Evolutionary conservation across 225 moss, liverwort and hornwort genomes (phyloP), one percentile per base, ranked within the genome.

Genomic region (Physcomitrium patens): DNA sequence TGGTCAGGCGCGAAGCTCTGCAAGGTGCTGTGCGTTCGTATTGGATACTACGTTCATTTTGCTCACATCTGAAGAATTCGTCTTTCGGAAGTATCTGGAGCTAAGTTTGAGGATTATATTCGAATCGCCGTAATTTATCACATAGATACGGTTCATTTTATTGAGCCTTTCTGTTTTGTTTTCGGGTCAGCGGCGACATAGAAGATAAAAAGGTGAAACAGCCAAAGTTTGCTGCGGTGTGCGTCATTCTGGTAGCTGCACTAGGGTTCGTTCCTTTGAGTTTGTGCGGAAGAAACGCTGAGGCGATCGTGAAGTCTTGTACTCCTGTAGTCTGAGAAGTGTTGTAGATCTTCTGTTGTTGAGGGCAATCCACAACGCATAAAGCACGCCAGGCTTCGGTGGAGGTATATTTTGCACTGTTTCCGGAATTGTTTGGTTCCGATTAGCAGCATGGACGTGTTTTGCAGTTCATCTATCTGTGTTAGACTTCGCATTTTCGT

Each of bases 391-490:
- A 26, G 68, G 75, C 20, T 70, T 51, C 59, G 1, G 46, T 60
- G 65, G 69, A 20, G 56, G 75, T 63, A 63, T 55, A 28, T 67
- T 17, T 61, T 12, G 31, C 17, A 31, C 24, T n/a, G 45, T 19
- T 23, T 53, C 22, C 8, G 67, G 45, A 31, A 76, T 24, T n/a
- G 41, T 17, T 68, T 71, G 12, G 16, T 60, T 67, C 20, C 18
- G 17, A 44, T 46, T 56, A 64, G 76, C 73, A 77, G 24, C 1
- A 80, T 84, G 84, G 70, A 74, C 70, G 65, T 51, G 45, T 63
- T 64, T 41, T 59, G 72, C 20, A 59, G 57, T 60, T 67, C 53
- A 7, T 79, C 51, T 22, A 56, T 58, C 48, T 77, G 71, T 54
- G 68, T 77, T 28, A 80, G 71, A 58, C 79, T 79, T 59, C 79